phyloP scores from a whole-genome alignment of 345 rosid genomes.

The Boechera divaricarpa region DNA sequence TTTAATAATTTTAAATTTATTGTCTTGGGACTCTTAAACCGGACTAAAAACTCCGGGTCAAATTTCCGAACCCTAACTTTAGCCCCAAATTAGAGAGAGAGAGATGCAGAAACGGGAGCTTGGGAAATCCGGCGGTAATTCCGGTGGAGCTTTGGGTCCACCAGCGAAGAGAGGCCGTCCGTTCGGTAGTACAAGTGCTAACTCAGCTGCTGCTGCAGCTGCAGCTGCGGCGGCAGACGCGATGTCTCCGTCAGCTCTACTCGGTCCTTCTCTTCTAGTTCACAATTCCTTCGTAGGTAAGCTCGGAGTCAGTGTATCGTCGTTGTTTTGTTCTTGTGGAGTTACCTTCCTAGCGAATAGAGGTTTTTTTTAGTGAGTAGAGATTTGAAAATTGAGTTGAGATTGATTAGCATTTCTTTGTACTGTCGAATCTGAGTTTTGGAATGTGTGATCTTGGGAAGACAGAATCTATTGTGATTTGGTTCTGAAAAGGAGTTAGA shows the following conservation, averaged over 20 bases:
- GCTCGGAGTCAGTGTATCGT: constrained; percentile 9
- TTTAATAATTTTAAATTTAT: not conserved
- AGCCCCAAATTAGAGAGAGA: constrained; percentile 36
- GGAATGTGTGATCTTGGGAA: too few species aligned
- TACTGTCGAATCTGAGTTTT: not conserved
- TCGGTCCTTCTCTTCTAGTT: constrained; percentile 91
- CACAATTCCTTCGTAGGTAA: constrained; percentile 89
- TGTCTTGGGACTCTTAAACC: not conserved
- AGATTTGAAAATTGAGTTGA: not conserved
- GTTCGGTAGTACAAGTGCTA: constrained; percentile 67
- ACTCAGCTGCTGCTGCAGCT: constrained; percentile 49
- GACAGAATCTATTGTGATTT: too few species aligned
- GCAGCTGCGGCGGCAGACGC: constrained; percentile 62
- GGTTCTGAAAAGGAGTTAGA: not conserved
- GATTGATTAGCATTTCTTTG: not conserved
- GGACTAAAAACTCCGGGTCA: constrained; percentile 19
- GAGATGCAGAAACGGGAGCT: constrained; percentile 90
- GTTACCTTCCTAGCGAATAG: not conserved
- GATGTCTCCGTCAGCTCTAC: constrained; percentile 68
- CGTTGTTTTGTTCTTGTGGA: not conserved
- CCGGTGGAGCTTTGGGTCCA: constrained; percentile 68
- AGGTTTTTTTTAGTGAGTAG: not conserved
- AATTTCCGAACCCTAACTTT: constrained; percentile 26
- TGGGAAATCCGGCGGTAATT: constrained; percentile 70
- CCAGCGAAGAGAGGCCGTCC: constrained; percentile 90